Conservation (phyloP, 768 basidiomycete species). For the Mycena latifolia region DNA sequence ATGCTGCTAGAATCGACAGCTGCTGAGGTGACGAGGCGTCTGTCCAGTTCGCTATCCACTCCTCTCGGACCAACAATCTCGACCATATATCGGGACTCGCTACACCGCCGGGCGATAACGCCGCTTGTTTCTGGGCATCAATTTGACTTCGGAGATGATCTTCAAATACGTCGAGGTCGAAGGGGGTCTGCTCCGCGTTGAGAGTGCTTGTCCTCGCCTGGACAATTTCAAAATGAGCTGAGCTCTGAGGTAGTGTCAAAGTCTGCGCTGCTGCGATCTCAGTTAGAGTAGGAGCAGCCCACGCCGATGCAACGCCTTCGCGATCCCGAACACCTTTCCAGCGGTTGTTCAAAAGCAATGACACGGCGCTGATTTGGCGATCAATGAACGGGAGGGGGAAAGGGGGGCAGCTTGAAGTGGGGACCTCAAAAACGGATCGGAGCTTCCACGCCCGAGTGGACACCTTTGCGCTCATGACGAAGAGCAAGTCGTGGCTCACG, state of each 20-base stretch:
- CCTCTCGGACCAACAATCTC: slow-evolving; percentile 1
- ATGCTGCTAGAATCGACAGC: neutral
- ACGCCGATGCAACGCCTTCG: neutral
- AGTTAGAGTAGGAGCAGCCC: neutral
- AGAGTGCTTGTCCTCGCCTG: neutral
- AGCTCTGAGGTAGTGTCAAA: slow-evolving; percentile 17
- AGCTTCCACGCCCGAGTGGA: slow-evolving; percentile 54
- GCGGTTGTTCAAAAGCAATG: neutral
- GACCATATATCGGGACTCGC: slow-evolving; percentile 8
- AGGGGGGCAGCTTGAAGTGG: neutral
- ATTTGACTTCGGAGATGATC: neutral
- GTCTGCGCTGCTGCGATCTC: slow-evolving; percentile 5
- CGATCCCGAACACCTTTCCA: slow-evolving; percentile 5
- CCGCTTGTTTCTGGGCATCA: neutral
- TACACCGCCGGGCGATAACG: neutral
- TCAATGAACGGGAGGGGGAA: slow-evolving; percentile 30
- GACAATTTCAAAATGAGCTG: neutral
- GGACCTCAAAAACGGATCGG: slow-evolving; percentile 32
- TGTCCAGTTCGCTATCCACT: neutral
- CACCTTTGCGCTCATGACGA: slow-evolving; percentile 52
- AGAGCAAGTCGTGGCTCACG: slow-evolving; percentile 46
- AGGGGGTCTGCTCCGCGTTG: neutral
- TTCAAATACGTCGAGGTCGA: slow-evolving; percentile 2
- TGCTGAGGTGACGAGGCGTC: neutral
- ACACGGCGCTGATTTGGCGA: slow-evolving; percentile 32